Conservation (phyloP, 78 protist species). For the Isochrysis galbana region DNA sequence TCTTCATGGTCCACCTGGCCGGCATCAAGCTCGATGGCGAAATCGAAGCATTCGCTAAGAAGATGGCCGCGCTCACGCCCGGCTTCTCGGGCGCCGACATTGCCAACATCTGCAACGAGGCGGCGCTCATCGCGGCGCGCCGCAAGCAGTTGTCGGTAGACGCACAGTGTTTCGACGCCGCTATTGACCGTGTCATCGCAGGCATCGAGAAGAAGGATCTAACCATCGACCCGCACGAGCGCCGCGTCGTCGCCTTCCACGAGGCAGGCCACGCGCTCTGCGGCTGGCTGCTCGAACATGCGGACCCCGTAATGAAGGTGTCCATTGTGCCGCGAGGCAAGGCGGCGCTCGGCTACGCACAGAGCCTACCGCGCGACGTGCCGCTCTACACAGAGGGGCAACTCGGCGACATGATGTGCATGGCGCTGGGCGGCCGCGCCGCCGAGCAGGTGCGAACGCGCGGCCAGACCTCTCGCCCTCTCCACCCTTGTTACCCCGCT, state of each 20-base stretch:
- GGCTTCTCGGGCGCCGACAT: slow-evolving; percentile 60
- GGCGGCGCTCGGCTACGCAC: slow-evolving; percentile 90
- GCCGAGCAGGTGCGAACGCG: slow-evolving; percentile 33
- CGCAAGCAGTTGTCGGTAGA: slow-evolving; percentile 1
- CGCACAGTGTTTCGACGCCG: slow-evolving; percentile 52
- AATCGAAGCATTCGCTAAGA: background rate
- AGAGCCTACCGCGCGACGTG: slow-evolving; percentile 90
- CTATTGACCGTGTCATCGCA: slow-evolving; percentile 58
- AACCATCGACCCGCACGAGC: slow-evolving; percentile 75
- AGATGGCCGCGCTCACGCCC: slow-evolving; percentile 47
- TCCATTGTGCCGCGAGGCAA: slow-evolving; percentile 89
- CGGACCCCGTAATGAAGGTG: slow-evolving; percentile 90
- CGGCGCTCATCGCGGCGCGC: slow-evolving; percentile 64
- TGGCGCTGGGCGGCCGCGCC: slow-evolving; percentile 52
- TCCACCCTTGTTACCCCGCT: background rate
- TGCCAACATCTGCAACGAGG: slow-evolving; percentile 55
- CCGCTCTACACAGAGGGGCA: slow-evolving; percentile 75
- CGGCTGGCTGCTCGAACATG: slow-evolving; percentile 95
- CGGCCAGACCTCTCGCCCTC: background rate
- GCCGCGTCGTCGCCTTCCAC: slow-evolving; percentile 91
- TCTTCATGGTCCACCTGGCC: slow-evolving; percentile 76
- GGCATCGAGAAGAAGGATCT: slow-evolving; percentile 60
- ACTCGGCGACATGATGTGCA: slow-evolving; percentile 69
- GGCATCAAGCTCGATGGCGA: slow-evolving; percentile 45
- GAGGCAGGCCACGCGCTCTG: slow-evolving; percentile 98